Evolutionary conservation across 2,329 filamentous ascomycete genomes (phyloP).

Genomic region (Exophiala bonariae): DNA sequence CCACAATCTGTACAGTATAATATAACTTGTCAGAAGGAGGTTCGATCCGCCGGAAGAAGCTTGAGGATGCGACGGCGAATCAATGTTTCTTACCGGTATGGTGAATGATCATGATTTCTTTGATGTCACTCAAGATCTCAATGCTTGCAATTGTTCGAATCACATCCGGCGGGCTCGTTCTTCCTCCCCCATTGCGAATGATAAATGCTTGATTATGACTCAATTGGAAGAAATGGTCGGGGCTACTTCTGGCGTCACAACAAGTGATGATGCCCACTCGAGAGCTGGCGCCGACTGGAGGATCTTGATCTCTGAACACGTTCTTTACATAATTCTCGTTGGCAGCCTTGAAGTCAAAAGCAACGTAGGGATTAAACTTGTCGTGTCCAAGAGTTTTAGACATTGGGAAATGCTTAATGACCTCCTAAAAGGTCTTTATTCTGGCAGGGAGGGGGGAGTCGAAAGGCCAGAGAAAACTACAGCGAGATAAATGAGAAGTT

Average conservation of each 20-base stretch:
- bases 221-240: slow-evolving; percentile 10
- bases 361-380: background rate
- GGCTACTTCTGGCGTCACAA: slow-evolving; percentile 11
- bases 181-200: slow-evolving; percentile 12
- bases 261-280: slow-evolving; percentile 12
- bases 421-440: too few relatives aligned
- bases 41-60: background rate
- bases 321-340: slow-evolving; percentile 7
- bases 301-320: slow-evolving; percentile 2
- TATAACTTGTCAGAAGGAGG: too few relatives aligned
- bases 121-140: slow-evolving; percentile 8
- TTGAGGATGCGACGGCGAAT: background rate
- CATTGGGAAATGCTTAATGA: background rate
- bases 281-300: slow-evolving; percentile 41
- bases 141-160: slow-evolving; percentile 8
- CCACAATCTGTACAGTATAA: slow-evolving; percentile 4
- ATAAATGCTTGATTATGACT: slow-evolving; percentile 9
- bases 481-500: too few relatives aligned
- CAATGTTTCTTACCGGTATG: slow-evolving; percentile 6
- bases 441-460: too few relatives aligned
- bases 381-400: slow-evolving; percentile 7
- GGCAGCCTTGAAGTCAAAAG: slow-evolving; percentile 10
- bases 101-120: slow-evolving; percentile 11
- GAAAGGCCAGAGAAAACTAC: too few relatives aligned
- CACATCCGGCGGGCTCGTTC: slow-evolving; percentile 5